phyloP scores from a whole-genome alignment of 1,284 basidiomycete species.

The Hemileia vastatrix region DNA sequence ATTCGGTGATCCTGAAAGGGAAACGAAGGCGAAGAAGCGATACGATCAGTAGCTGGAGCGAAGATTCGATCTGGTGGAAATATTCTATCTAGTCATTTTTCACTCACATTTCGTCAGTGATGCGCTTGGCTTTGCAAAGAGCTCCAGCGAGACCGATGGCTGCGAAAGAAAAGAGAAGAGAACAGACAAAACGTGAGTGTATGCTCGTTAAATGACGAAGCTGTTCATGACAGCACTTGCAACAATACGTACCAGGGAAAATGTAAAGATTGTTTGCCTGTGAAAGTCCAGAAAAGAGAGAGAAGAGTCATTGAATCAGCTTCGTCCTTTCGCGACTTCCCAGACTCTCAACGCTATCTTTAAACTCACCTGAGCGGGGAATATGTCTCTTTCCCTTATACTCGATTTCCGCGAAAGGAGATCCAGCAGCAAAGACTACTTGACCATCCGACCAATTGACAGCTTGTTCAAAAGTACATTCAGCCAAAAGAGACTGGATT shows the following conservation, averaged over 20 bases:
- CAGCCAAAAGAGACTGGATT: conserved; percentile 74
- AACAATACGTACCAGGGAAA: conserved; percentile 28
- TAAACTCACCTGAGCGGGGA: conserved; percentile 84
- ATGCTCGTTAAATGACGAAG: conserved; percentile 26
- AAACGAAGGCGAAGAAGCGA: not conserved
- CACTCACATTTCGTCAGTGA: conserved; percentile 72
- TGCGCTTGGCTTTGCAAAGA: conserved; percentile 58
- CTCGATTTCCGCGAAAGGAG: conserved; percentile 61
- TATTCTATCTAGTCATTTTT: conserved; percentile 30
- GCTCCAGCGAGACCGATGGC: conserved; percentile 37
- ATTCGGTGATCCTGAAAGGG: conserved; percentile 46
- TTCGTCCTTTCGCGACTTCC: no score
- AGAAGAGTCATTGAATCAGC: no score
- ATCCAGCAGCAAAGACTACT: conserved; percentile 78
- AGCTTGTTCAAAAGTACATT: conserved; percentile 65
- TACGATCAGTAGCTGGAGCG: not conserved
- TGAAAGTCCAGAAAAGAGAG: not conserved
- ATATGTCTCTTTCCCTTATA: conserved; percentile 57
- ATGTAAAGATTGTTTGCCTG: conserved; percentile 19
- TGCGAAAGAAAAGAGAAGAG: not conserved
- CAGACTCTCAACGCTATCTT: conserved; percentile 59
- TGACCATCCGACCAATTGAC: conserved; percentile 56
- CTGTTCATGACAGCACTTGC: conserved; percentile 1
- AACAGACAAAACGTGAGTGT: conserved; percentile 55
- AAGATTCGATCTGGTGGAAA: conserved; percentile 58